Base-by-base conservation (phyloP, 306 rosid genomes). In the Vigna mungo region DNA sequence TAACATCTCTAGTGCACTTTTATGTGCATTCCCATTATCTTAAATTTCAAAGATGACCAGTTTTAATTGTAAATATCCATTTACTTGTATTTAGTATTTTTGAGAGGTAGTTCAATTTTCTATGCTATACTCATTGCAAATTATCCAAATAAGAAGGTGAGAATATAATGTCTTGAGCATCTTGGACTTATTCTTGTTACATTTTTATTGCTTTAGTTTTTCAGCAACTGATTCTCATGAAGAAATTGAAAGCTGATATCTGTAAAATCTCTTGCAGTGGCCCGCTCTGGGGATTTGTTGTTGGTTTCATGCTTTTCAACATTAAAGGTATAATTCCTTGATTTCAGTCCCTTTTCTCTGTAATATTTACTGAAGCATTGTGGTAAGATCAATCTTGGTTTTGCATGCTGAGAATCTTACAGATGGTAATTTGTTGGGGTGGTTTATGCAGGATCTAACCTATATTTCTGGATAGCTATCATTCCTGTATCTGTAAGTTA, bases 391-490 rank as follows among this genome's bases (percentile, higher is more conserved):
- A 20, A 74, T 41, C 39, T 74, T 52, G 63, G 39, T 71, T 77
- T 78, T 68, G 70, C n/a, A 2, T 72, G 52, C 27, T 80, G 51
- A 49, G 72, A 39, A 80, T 48, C 75, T 77, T 82, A 72, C 64
- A 51, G 6, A 67, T 21, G 9, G 18, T 56, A 59, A 14, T 67
- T n/a, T 70, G 51, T 83, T 23, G 51, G 46, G 46, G 46, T 62
- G 63, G 71, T 69, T 32, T 74, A 61, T 18, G 23, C 96, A 95
- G 99, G 99, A 56, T 92, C 99, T 60, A 95, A 95, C 86, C 96
- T 95, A 23, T 92, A 95, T 76, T 90, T 95, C 89, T 95, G 99
- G 99, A 95, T 92, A 77, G 99, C 99, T 44, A 85, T 91, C 78
- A 87, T 90, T 85, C 99, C 99, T 72, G 65, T 90, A 55, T 37